A percentile compares a stretch with the other conserved stretches of the same genome.
Evolutionary conservation across 306 rosid genomes (phyloP).

Genomic region (Medicago arabica): DNA sequence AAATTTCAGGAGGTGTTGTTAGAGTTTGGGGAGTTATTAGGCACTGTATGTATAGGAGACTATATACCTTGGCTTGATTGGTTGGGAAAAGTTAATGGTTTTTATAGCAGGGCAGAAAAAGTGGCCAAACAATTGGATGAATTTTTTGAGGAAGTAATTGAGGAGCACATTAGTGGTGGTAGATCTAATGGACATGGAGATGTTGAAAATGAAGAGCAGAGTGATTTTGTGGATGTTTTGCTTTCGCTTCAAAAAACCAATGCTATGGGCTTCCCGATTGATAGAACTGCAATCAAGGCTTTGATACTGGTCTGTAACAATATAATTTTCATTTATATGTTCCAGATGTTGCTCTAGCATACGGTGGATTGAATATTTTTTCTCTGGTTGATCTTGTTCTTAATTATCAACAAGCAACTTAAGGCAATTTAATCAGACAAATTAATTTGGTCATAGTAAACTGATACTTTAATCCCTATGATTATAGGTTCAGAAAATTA

Average conservation of each 20-base stretch:
- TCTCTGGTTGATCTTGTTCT: too few relatives aligned
- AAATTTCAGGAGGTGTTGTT: constrained; percentile 21
- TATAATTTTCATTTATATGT: neutral
- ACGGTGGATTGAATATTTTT: too few relatives aligned
- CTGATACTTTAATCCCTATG: too few relatives aligned
- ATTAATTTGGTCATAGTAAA: too few relatives aligned
- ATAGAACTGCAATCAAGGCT: neutral
- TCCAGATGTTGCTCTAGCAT: too few relatives aligned
- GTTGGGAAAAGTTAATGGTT: neutral
- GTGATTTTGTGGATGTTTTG: constrained; percentile 7
- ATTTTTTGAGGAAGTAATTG: constrained; percentile 25
- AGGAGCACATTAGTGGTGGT: neutral
- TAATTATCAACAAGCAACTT: too few relatives aligned
- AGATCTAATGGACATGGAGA: neutral
- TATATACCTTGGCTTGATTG: constrained; percentile 41
- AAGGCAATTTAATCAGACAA: too few relatives aligned
- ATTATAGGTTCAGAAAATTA: too few relatives aligned
- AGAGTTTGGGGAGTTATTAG: constrained; percentile 10
- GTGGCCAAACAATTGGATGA: constrained; percentile 33
- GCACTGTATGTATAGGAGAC: neutral
- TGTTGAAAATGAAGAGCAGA: neutral
- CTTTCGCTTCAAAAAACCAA: constrained; percentile 5
- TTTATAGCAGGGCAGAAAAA: constrained; percentile 6
- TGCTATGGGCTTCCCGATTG: neutral
- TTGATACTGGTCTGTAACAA: constrained; percentile 20